These are phyloP conservation scores for Rhododendron griersonianum DNA, from an alignment of 148 eudicot genomes.

Conservation along the genomic window DNA sequence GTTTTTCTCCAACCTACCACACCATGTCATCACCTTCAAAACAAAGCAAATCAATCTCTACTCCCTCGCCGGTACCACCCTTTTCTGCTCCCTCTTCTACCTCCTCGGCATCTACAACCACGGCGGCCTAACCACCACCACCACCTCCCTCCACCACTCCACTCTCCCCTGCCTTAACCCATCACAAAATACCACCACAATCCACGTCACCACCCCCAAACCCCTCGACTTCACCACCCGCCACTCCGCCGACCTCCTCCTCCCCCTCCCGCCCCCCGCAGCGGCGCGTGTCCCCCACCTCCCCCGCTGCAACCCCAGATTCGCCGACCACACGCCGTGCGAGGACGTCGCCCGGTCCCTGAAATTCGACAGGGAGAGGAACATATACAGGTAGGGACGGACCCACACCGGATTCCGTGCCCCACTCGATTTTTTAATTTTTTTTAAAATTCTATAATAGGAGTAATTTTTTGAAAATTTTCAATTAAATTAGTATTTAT, in stretches of 20 bases:
- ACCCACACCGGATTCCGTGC: too few relatives aligned
- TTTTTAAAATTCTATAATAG: too few relatives aligned
- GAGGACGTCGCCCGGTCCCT: conserved; percentile 61
- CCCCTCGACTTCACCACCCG: conserved; percentile 57
- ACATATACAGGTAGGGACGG: conserved; percentile 32
- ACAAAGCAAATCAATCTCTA: conserved; percentile 25
- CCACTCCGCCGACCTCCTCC: conserved; percentile 41
- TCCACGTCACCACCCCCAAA: neutral
- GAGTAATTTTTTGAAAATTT: too few relatives aligned
- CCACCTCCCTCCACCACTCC: conserved; percentile 16
- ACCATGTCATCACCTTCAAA: conserved; percentile 11
- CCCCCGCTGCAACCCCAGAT: conserved; percentile 43
- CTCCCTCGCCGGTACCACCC: conserved; percentile 22
- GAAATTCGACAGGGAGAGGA: conserved; percentile 40
- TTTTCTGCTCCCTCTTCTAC: conserved; percentile 34
- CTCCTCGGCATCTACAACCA: conserved; percentile 32
- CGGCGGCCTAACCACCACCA: conserved; percentile 23
- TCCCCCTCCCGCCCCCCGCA: conserved; percentile 5
- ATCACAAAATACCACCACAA: neutral
- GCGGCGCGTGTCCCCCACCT: conserved; percentile 34
- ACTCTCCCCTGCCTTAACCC: neutral
- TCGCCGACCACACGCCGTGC: conserved; percentile 78
- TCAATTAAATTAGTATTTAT: too few relatives aligned
- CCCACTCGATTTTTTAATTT: too few relatives aligned
- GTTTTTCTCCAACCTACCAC: conserved; percentile 10